These are phyloP conservation scores for Polyporus tsugae DNA, from an alignment of 1,284 basidiomycete species.

Conservation along the genomic window DNA sequence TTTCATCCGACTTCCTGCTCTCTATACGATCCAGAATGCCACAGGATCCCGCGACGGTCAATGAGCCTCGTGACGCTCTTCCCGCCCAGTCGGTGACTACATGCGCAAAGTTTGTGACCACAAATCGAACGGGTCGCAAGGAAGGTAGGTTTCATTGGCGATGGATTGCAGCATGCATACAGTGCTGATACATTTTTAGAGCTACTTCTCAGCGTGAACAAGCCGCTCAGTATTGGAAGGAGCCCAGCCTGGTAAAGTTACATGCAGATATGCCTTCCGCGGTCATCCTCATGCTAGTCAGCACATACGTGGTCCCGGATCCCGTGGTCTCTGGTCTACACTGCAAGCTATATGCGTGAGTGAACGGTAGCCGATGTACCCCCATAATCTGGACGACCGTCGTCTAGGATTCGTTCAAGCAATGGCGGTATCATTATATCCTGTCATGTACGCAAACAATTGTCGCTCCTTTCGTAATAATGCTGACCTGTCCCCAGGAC, in stretches of 20 bases:
- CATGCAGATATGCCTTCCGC: not conserved
- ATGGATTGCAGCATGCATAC: slow-evolving; percentile 8
- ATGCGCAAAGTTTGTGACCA: slow-evolving; percentile 77
- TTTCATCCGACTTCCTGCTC: too few species aligned
- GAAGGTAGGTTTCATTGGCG: slow-evolving; percentile 55
- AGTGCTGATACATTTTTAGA: slow-evolving; percentile 29
- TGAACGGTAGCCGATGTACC: slow-evolving; percentile 11
- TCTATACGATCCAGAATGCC: not conserved
- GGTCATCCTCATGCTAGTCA: slow-evolving; percentile 31
- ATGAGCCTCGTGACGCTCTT: slow-evolving; percentile 8
- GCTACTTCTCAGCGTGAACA: slow-evolving; percentile 61
- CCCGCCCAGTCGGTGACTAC: slow-evolving; percentile 39
- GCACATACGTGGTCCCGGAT: slow-evolving; percentile 59
- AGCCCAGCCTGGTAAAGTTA: slow-evolving; percentile 49
- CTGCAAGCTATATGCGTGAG: slow-evolving; percentile 81
- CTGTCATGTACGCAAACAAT: slow-evolving; percentile 61
- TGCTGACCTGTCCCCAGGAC: slow-evolving; percentile 55
- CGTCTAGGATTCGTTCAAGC: slow-evolving; percentile 66
- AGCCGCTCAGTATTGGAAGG: slow-evolving; percentile 72
- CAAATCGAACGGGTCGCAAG: slow-evolving; percentile 57
- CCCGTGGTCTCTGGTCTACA: slow-evolving; percentile 70
- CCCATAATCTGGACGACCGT: not conserved
- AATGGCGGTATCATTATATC: slow-evolving; percentile 78
- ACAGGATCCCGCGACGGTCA: not conserved
- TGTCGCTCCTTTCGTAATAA: not conserved